Evolutionary conservation across 2,329 filamentous ascomycete genomes (phyloP).

Genomic region (Colletotrichum limetticola): DNA sequence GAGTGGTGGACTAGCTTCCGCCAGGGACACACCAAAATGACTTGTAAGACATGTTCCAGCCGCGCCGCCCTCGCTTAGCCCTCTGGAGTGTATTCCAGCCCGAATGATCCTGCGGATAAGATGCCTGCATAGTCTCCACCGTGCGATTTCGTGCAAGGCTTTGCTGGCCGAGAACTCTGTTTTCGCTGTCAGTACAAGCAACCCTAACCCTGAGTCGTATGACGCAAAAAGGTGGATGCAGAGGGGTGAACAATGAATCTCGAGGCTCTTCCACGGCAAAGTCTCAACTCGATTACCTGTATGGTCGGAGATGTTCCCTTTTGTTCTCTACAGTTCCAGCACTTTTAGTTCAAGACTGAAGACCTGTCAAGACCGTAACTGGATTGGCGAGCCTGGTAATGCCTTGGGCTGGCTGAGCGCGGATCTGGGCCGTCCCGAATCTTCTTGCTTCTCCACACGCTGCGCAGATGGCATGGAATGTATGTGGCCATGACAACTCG

Average conservation of each 20-base stretch:
- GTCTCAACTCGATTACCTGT: too few species aligned
- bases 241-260: not conserved
- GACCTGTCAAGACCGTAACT: not conserved
- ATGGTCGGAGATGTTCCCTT: not conserved
- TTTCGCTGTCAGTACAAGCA: not conserved
- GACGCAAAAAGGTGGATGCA: not conserved
- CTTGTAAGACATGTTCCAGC: constrained; percentile 20
- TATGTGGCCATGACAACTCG: not conserved
- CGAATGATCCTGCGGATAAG: not conserved
- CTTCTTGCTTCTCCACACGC: not conserved
- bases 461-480: not conserved
- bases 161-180: not conserved
- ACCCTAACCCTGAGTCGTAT: constrained; percentile 23
- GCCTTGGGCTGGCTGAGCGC: not conserved
- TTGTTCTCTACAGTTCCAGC: too few species aligned
- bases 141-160: not conserved
- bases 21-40: not conserved
- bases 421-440: constrained; percentile 6
- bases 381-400: not conserved
- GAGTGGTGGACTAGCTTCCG: constrained; percentile 15
- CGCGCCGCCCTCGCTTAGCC: constrained; percentile 5
- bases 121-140: not conserved
- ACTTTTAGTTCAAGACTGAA: not conserved
- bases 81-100: not conserved
- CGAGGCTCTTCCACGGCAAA: not conserved